Percentiles rank a stretch among this genome's conserved stretches.
These are phyloP conservation scores for Hyparrhenia diplandra DNA, from an alignment of 176 grass and related monocot species.

Conservation along the genomic window DNA sequence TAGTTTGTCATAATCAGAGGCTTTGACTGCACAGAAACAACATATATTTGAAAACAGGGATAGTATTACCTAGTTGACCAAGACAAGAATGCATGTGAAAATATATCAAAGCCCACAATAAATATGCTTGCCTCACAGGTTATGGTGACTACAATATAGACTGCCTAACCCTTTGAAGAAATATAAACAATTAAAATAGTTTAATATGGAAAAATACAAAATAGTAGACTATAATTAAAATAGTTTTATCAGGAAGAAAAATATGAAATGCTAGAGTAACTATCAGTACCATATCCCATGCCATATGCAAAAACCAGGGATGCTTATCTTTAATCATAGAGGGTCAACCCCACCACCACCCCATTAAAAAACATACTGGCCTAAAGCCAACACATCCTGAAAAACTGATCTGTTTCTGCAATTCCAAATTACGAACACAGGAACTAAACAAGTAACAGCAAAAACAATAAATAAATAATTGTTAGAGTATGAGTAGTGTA, in stretches of 20 bases:
- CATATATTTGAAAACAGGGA: not conserved
- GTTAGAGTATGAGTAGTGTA: too few relatives aligned
- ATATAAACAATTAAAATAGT: not conserved
- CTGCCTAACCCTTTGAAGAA: not conserved
- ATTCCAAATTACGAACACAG: not conserved
- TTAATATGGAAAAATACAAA: not conserved
- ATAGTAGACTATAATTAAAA: not conserved
- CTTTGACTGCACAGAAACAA: not conserved
- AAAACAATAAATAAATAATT: not conserved
- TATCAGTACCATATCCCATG: not conserved
- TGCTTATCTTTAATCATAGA: not conserved
- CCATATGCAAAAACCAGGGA: not conserved
- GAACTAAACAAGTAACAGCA: not conserved
- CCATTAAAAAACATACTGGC: not conserved
- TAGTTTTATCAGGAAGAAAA: slow-evolving; percentile 10
- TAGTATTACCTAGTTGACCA: not conserved
- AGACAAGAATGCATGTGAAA: not conserved
- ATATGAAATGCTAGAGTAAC: slow-evolving; percentile 5
- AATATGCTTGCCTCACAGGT: not conserved
- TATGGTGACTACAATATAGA: not conserved
- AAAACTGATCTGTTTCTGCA: not conserved
- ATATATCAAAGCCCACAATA: not conserved
- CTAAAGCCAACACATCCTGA: not conserved
- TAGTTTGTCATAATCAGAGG: not conserved
- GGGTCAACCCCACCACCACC: not conserved